phyloP scores from a whole-genome alignment of 2,329 filamentous ascomycete genomes.

The Fusarium cyanostomum region DNA sequence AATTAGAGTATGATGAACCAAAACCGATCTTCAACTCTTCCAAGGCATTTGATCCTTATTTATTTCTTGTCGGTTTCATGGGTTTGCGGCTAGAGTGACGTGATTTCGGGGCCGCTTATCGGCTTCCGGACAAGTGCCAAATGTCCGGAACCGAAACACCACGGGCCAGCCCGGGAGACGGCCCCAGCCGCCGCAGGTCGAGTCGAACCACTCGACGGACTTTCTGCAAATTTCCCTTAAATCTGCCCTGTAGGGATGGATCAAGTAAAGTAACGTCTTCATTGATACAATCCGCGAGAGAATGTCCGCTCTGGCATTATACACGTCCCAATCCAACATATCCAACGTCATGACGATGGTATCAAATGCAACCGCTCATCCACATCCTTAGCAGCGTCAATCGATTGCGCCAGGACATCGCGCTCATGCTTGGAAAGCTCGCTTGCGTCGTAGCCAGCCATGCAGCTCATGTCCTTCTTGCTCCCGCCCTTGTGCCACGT shows the following conservation, averaged over 20 bases:
- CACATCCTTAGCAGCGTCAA: conserved; percentile 19
- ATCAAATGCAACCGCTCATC: conserved; percentile 17
- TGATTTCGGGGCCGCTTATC: neutral
- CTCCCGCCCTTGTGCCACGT: conserved; percentile 48
- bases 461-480: conserved; percentile 52
- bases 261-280: no score
- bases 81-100: neutral
- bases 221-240: no score
- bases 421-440: conserved; percentile 11
- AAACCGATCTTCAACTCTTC: rapidly evolving
- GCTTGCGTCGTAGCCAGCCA: conserved; percentile 39
- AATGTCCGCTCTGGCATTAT: neutral
- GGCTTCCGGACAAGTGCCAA: conserved; percentile 19
- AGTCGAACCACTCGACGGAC: no score
- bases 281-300: neutral
- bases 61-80: neutral
- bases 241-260: no score
- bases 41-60: neutral
- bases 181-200: neutral
- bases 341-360: neutral
- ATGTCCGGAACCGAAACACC: conserved; percentile 12
- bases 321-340: neutral
- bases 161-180: neutral
- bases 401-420: conserved; percentile 10
- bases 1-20: neutral